Percentiles rank a stretch among this genome's conserved stretches.
These are phyloP conservation scores for Ophiostoma australiae DNA, from an alignment of 2,329 filamentous ascomycete genomes.

Conservation along the genomic window DNA sequence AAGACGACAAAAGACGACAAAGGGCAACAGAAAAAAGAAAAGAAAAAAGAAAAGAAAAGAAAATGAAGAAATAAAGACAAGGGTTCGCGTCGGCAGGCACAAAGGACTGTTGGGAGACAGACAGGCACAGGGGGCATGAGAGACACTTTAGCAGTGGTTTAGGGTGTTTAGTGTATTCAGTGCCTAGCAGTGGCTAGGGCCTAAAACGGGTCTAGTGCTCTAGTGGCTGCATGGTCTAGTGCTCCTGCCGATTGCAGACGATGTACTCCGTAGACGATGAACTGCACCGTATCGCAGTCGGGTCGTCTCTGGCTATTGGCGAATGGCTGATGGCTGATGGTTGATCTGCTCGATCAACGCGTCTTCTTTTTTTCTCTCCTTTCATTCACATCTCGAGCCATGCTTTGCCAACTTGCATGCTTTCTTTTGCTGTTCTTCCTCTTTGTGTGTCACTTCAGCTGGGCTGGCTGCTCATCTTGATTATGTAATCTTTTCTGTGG, in stretches of 20 bases:
- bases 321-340: no score
- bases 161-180: background rate
- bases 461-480: background rate
- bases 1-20: background rate
- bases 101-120: background rate
- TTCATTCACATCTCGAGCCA: background rate
- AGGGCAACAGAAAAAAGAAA: background rate
- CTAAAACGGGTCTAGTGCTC: background rate
- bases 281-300: background rate
- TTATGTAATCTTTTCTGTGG: background rate
- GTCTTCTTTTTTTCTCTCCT: background rate
- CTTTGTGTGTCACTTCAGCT: conserved; percentile 9
- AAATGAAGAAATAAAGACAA: background rate
- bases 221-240: background rate
- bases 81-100: background rate
- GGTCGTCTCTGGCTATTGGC: no score
- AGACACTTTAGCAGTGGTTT: background rate
- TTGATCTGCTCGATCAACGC: background rate
- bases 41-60: background rate
- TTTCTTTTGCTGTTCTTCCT: conserved; percentile 1
- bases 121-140: background rate
- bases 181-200: background rate
- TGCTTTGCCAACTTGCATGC: background rate
- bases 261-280: background rate
- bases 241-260: background rate